Evolutionary conservation across 495 filamentous ascomycete genomes (phyloP).

Genomic region (Penicillium lividum): DNA sequence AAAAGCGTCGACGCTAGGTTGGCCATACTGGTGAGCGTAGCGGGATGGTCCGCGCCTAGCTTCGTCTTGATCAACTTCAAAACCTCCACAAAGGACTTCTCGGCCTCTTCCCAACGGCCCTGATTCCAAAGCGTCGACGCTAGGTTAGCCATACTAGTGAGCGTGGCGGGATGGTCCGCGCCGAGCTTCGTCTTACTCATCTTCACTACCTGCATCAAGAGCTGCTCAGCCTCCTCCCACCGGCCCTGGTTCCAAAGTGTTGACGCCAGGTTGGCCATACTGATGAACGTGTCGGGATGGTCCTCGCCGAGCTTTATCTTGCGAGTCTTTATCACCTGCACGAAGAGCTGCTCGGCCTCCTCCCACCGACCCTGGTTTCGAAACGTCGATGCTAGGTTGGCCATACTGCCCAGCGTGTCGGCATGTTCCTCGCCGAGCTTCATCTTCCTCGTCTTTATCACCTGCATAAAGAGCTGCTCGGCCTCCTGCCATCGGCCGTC

Average conservation of each 20-base stretch:
- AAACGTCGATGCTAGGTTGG: not conserved
- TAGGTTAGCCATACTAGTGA: conserved; percentile 1
- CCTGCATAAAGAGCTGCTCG: not conserved
- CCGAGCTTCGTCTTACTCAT: conserved; percentile 1
- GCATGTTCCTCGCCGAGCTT: conserved; percentile 10
- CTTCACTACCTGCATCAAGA: not conserved
- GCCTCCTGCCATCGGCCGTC: not conserved
- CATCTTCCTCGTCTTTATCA: not conserved
- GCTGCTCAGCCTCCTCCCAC: not conserved
- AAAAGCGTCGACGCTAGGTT: not conserved
- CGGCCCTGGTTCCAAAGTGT: conserved; percentile 1
- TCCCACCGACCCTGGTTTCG: not conserved
- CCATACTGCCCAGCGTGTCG: conserved; percentile 7
- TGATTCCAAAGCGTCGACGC: too few relatives aligned
- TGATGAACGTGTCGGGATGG: not conserved
- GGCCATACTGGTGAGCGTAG: not conserved
- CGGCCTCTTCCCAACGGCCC: conserved; percentile 3
- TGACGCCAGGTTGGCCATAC: not conserved
- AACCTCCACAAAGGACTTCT: not conserved
- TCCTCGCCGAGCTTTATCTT: not conserved
- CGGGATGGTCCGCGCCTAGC: not conserved
- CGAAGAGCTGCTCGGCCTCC: conserved; percentile 2
- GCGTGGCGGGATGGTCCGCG: conserved; percentile 10
- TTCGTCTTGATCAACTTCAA: not conserved
- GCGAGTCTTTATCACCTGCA: not conserved